phyloP scores from a whole-genome alignment of 345 rosid species.

The Acer yangbiense region DNA sequence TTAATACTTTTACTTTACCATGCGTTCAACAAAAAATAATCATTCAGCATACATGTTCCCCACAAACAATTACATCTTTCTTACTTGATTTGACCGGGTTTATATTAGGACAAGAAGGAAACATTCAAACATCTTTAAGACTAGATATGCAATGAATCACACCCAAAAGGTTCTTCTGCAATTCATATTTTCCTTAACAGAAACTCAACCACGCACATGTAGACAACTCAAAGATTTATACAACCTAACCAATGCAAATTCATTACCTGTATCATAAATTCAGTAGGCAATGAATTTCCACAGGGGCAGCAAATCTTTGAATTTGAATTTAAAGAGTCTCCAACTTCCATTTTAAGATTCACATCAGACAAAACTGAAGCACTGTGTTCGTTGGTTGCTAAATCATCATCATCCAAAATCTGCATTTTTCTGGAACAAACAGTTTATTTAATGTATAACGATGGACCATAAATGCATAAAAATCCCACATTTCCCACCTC shows the following conservation, averaged over 20 bases:
- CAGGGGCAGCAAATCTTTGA: constrained; percentile 37
- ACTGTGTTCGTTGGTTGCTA: constrained; percentile 24
- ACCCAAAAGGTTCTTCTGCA: not conserved
- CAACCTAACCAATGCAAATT: not conserved
- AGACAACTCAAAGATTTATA: constrained; percentile 1
- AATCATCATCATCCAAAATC: constrained; percentile 28
- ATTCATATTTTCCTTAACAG: not conserved
- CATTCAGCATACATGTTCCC: not conserved
- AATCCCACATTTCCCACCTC: not conserved
- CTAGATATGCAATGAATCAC: not conserved
- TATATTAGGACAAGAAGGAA: not conserved
- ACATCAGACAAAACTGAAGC: constrained; percentile 15
- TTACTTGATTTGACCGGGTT: not conserved
- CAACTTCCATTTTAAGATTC: constrained; percentile 25
- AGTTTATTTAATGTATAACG: constrained; percentile 11
- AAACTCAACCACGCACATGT: constrained; percentile 1
- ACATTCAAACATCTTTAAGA: not conserved
- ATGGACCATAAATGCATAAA: constrained; percentile 1
- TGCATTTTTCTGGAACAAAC: constrained; percentile 41
- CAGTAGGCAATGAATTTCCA: constrained; percentile 26
- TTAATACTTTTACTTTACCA: not conserved
- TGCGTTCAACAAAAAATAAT: not conserved
- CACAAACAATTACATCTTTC: not conserved
- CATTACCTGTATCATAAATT: constrained; percentile 37
- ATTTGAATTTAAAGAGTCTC: constrained; percentile 13